phyloP scores from a whole-genome alignment of 371 early-diverging fungal genomes.

The Circinella umbellata region DNA sequence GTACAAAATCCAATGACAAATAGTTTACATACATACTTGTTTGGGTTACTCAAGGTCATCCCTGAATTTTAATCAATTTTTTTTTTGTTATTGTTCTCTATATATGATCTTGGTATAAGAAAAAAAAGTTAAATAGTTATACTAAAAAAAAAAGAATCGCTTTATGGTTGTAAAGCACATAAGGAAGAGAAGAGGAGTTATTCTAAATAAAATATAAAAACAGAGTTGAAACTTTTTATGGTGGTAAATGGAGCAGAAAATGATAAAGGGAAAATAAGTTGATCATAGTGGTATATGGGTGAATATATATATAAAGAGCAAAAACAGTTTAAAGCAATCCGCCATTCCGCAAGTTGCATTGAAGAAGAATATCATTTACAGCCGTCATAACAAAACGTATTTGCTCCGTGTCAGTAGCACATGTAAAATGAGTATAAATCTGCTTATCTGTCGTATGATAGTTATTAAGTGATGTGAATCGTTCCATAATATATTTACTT shows the following conservation, averaged over 20 bases:
- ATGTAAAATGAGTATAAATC: slow-evolving; percentile 59
- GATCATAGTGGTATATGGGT: too few species aligned
- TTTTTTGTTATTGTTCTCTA: not conserved
- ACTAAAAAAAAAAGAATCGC: not conserved
- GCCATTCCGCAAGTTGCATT: slow-evolving; percentile 63
- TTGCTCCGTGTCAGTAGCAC: slow-evolving; percentile 75
- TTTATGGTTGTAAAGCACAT: not conserved
- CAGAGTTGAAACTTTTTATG: too few species aligned
- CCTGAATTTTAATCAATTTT: not conserved
- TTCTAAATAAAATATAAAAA: too few species aligned
- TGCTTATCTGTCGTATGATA: slow-evolving; percentile 46
- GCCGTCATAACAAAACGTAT: slow-evolving; percentile 79
- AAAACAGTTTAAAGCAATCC: slow-evolving; percentile 57
- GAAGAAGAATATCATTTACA: slow-evolving; percentile 80
- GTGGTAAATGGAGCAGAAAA: too few species aligned
- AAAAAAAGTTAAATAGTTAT: not conserved
- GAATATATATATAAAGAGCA: too few species aligned
- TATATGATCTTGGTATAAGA: not conserved
- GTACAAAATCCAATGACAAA: not conserved
- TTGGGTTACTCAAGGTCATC: not conserved
- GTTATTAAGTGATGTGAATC: slow-evolving; percentile 45
- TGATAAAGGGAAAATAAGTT: too few species aligned
- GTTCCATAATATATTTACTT: slow-evolving; percentile 48
- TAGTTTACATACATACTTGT: not conserved
- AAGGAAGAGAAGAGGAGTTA: not conserved